Base-by-base conservation (phyloP, 1,284 basidiomycete species). In the Apiotrichum akiyoshidainum region DNA sequence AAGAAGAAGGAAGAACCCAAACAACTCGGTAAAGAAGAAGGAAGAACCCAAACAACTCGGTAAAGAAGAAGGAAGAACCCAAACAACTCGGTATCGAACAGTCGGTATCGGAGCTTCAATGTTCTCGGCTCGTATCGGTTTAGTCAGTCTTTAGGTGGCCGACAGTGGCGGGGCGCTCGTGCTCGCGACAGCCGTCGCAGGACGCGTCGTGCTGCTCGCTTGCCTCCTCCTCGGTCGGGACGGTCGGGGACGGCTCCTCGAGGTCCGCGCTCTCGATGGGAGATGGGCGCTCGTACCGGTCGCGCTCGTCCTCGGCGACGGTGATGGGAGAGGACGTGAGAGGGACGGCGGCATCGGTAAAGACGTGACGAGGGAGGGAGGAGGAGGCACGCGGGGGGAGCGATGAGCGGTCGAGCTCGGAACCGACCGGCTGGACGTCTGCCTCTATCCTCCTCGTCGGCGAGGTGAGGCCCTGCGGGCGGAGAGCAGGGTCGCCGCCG, bases 401-500 rank as follows among this genome's bases (percentile, higher is more conserved):
- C 19, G 42, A n/a, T 19, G 26, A 16, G 22, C n/a, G 2, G 41
- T 52, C 51, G 2, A 44, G 33, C 33, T 52, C 51, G 41, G 22
- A 14, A 31, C 51, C 51, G n/a, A 52, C 51, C 4, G 37, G 52
- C 42, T 22, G 37, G 26, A 39, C 37, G 31, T 41, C 19, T 2
- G n/a, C 31, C 31, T 34, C 31, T 4, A 14, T 34, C 5, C n/a
- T 10, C 54, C 34, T 49, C 7, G 46, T 34, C 8, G 52, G 46
- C 19, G 61, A 45, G 55, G 64, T 60, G 22, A 77, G 58, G 1
- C 75, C 75, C 8, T 53, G 46, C 13, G 75, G 75, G 37, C 76
- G 65, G 10, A 74, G 61, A 1, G 57, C 53, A 3, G 64, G 39
- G 56, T 84, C 89, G 2, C 90, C 90, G 37, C 87, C 87, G 11